Base-by-base conservation (phyloP, 2,329 filamentous ascomycete genomes). In the Colletotrichum tamarilloi region DNA sequence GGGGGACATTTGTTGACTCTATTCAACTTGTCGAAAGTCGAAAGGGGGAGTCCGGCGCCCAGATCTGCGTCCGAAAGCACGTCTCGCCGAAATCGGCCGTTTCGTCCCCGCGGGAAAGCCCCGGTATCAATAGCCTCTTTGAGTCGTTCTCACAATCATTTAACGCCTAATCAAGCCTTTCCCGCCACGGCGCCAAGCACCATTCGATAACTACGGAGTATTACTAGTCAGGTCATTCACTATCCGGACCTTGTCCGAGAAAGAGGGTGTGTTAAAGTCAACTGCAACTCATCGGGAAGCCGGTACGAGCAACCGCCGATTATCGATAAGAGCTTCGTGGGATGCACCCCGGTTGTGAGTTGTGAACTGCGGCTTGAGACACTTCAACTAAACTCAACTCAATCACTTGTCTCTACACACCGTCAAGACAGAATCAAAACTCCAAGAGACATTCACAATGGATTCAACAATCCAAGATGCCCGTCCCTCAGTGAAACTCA, bases 401-500 rank as follows among this genome's bases (percentile, higher is more conserved):
- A 9, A 58, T 38, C 56, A 22, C 24, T 19, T n/a, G 42, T 49
- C 42, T 22, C 5, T n/a, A 49, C 42, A 49, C 42, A 49, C 3
- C 4, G 6, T 49, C 59, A 14, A 12, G 24, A 8, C 11, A 62
- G 11, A 9, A 3, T 7, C 11, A 28, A 32, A 38, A 22, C 12
- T 14, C n/a, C 32, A 38, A 30, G 8, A 30, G 28, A 8, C 4
- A 8, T 35, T 11, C 67, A 63, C 30, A 7, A 73, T 73, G 71
- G 71, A 67, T 11, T 73, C 71, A 11, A 65, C 28, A 46, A 12
- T 65, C n/a, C 46, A 73, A 30, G 67, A 66, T 28, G 24, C 32
- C n/a, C 67, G 60, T 4, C 74, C 74, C 1, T 68, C 68, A 2
- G 73, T 75, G 14, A 72, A 24, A 14, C 78, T 86, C 55, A 76